Conservation (phyloP, 345 rosid species). For the Clarkia xantiana region DNA sequence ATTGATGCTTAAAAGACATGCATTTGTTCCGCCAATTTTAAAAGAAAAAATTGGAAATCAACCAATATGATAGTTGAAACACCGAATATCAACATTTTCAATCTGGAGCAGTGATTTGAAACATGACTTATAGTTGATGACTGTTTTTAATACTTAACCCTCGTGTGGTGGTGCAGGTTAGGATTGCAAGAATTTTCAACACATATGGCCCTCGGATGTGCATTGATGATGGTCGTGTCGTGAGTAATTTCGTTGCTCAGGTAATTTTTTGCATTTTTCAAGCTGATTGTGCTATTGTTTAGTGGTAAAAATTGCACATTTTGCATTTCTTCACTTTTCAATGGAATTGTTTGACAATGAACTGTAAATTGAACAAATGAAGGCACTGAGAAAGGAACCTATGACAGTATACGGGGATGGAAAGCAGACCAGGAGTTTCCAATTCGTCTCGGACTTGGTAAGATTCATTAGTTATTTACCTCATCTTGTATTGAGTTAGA, state of each 20-base stretch:
- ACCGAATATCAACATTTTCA: no score
- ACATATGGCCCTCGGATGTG: conserved; percentile 94
- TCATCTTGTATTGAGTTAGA: not conserved
- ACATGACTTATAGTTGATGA: no score
- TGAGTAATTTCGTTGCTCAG: conserved; percentile 90
- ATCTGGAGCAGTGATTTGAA: no score
- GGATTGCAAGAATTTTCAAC: conserved; percentile 85
- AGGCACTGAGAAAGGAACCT: conserved; percentile 39
- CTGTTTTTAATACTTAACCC: no score
- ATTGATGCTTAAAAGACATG: no score
- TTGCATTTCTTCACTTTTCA: not conserved
- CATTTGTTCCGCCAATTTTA: no score
- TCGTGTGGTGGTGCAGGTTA: conserved; percentile 33
- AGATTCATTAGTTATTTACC: conserved; percentile 1
- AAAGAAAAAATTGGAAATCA: no score
- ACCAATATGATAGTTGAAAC: no score
- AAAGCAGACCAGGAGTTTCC: conserved; percentile 86
- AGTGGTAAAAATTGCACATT: not conserved
- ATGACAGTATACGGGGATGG: conserved; percentile 83
- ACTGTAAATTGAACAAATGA: not conserved
- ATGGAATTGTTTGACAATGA: not conserved
- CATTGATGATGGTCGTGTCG: conserved; percentile 90
- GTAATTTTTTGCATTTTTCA: conserved; percentile 48
- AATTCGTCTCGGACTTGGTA: conserved; percentile 93
- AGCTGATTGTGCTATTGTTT: not conserved